Percentiles rank a stretch among this genome's conserved stretches.
Evolutionary conservation across 306 rosid species (phyloP).

Genomic region (Oemleria cerasiformis): DNA sequence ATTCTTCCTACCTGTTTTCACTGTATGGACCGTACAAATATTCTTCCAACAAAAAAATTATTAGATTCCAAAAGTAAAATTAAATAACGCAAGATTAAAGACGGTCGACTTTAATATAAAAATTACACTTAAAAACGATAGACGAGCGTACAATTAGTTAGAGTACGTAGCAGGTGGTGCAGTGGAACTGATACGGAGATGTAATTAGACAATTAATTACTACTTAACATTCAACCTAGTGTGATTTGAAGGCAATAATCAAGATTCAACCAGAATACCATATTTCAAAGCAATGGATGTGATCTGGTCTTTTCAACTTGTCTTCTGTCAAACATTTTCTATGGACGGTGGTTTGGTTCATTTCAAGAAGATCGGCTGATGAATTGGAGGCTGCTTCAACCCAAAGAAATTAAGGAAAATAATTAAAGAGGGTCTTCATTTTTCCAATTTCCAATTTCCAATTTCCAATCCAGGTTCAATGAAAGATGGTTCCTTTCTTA

Average conservation of each 20-base stretch:
- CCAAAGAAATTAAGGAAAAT: not conserved
- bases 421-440: not conserved
- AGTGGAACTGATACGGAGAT: no score
- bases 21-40: not conserved
- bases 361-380: no score
- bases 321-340: slow-evolving; percentile 7
- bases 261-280: slow-evolving; percentile 5
- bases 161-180: no score
- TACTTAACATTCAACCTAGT: slow-evolving; percentile 2
- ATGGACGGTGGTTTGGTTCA: not conserved
- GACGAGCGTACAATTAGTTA: no score
- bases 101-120: no score
- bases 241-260: slow-evolving; percentile 7
- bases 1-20: not conserved
- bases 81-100: not conserved
- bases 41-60: not conserved
- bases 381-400: not conserved
- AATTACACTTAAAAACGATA: no score
- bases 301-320: slow-evolving; percentile 3
- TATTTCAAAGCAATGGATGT: slow-evolving; percentile 2
- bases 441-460: no score
- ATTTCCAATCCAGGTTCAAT: not conserved
- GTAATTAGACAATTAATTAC: no score
- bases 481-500: not conserved
- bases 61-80: not conserved